phyloP scores from a whole-genome alignment of 306 rosid genomes.

The Macrotyloma uniflorum region DNA sequence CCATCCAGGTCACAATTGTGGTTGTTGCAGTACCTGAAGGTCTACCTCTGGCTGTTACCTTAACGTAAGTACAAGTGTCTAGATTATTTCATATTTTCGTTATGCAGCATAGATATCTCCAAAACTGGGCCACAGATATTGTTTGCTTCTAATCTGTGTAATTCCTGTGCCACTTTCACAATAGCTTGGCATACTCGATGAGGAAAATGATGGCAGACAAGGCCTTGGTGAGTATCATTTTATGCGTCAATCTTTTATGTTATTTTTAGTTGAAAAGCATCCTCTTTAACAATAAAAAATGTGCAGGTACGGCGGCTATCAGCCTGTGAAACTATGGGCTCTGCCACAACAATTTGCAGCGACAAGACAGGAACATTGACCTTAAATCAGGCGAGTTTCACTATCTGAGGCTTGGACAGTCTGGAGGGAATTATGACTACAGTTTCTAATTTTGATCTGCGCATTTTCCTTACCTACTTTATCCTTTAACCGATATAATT shows the following conservation, averaged over 20 bases:
- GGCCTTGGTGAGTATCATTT: constrained; percentile 70
- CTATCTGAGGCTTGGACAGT: constrained; percentile 16
- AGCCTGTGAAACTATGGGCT: constrained; percentile 99
- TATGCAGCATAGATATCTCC: constrained; percentile 18
- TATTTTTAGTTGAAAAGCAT: constrained; percentile 25
- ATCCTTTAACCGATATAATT: neutral
- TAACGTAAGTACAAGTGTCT: constrained; percentile 68
- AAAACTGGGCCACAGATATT: neutral
- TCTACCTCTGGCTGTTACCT: constrained; percentile 96
- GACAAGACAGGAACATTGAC: constrained; percentile 99
- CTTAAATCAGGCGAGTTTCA: constrained; percentile 67
- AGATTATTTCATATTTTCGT: constrained; percentile 9
- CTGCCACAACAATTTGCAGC: constrained; percentile 97
- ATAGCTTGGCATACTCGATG: constrained; percentile 97
- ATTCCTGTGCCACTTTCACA: constrained; percentile 22
- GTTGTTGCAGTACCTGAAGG: constrained; percentile 99
- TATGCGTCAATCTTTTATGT: constrained; percentile 22
- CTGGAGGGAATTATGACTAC: constrained; percentile 20
- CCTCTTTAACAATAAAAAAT: constrained; percentile 37
- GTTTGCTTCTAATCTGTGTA: constrained; percentile 35
- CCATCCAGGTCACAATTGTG: constrained; percentile 93
- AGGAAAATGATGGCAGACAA: constrained; percentile 99
- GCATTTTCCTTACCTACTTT: neutral
- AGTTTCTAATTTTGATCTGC: neutral
- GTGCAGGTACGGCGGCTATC: constrained; percentile 92